phyloP scores from a whole-genome alignment of 306 rosid genomes.

The Cicer chorassanicum region DNA sequence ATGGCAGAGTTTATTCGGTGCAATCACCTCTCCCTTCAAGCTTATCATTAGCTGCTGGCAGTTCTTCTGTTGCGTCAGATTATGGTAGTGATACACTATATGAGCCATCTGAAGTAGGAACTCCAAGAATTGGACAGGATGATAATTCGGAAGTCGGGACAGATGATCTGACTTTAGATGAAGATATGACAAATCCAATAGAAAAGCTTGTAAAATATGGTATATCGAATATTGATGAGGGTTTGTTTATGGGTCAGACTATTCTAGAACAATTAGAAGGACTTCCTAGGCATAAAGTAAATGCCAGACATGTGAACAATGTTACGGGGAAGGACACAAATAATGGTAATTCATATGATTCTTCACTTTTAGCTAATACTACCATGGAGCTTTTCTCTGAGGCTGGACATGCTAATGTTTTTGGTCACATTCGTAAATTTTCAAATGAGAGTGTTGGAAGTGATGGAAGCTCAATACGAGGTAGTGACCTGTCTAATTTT shows the following conservation, averaged over 20 bases:
- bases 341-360: conserved; percentile 76
- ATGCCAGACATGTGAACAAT: conserved; percentile 67
- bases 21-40: conserved; percentile 63
- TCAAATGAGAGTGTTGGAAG: conserved; percentile 91
- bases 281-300: conserved; percentile 85
- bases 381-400: conserved; percentile 76
- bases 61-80: conserved; percentile 84
- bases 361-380: conserved; percentile 67
- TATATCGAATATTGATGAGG: conserved; percentile 92
- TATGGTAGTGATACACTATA: conserved; percentile 95
- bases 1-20: conserved; percentile 56
- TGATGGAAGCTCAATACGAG: conserved; percentile 85
- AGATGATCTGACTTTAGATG: conserved; percentile 85
- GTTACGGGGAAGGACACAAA: conserved; percentile 51
- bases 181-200: conserved; percentile 79
- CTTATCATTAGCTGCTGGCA: conserved; percentile 74
- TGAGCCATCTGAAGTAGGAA: conserved; percentile 87
- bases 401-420: conserved; percentile 66
- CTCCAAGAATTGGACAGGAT: conserved; percentile 75
- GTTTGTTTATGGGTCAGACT: conserved; percentile 94
- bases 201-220: conserved; percentile 90
- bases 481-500: conserved; percentile 76
- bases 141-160: conserved; percentile 81
- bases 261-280: conserved; percentile 98
- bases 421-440: conserved; percentile 69